Base-by-base conservation (phyloP, 148 eudicot species). In the Rhododendron ovatum region DNA sequence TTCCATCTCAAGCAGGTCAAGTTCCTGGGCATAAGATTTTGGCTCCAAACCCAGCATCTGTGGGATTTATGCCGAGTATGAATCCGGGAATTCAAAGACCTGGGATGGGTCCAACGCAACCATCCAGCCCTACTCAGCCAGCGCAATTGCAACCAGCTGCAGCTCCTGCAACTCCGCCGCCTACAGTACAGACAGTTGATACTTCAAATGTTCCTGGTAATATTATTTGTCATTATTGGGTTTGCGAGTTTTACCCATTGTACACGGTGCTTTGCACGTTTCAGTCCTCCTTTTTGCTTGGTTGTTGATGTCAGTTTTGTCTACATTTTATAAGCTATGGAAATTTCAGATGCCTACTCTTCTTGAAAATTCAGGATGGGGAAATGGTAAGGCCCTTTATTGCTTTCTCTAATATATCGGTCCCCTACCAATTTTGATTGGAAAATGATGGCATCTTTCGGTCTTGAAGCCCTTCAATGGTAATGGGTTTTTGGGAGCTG, bases 161-260 rank as follows among this genome's bases (percentile, higher is more conserved):
- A 86, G 87, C 95, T 84, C 98, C 98, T 88, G 86, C 94, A 82
- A 93, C 99, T 88, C 96, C 98, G 0, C 98, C 98, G 39, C 94
- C 99, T 76, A 97, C 98, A 39, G 92, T 93, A 28, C 99, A 93
- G 90, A 97, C 99, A 55, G 99, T 82, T 78, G 98, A 95, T 89
- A 93, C 96, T 83, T 94, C 99, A 75, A 95, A 91, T 88, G 98
- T 97, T 30, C 98, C 98, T 84, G 96, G 99, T 97, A 93, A 89
- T 81, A 63, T 86, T 20, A 81, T 78, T 71, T 73, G 67, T 69
- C 63, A 65, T 51, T 43, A 43, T 63, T 61, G 26, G 48, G n/a
- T 7, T 78, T 43, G 1, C 13, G 8, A 43, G 30, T 17, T 81
- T 35, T 55, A 22, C 57, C 18, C 9, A 18, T 35, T 55, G 24